A percentile compares a stretch with the other conserved stretches of the same genome.
Conservation (phyloP, 1,284 basidiomycete genomes). For the Boletus coffeatus region DNA sequence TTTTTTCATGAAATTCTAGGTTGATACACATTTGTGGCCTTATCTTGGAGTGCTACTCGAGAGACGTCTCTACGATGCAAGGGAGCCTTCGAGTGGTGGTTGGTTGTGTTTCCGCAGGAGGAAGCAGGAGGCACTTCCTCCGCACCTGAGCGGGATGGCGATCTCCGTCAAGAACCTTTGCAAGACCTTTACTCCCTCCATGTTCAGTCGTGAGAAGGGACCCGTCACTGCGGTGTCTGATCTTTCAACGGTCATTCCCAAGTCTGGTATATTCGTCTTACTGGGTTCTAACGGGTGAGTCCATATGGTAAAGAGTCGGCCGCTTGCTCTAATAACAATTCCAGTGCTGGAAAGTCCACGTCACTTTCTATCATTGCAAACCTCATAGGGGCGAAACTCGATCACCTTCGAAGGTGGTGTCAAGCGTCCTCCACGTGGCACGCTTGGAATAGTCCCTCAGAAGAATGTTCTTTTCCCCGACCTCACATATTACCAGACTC, state of each 20-base stretch:
- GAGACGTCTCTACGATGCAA: conserved; percentile 55
- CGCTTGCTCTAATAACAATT: conserved; percentile 5
- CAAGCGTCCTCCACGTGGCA: conserved; percentile 49
- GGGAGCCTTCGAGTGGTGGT: conserved; percentile 32
- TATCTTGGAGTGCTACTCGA: conserved; percentile 57
- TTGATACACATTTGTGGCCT: conserved; percentile 70
- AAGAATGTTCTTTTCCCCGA: conserved; percentile 82
- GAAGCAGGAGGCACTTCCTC: conserved; percentile 13
- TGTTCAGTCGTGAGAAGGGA: conserved; percentile 35
- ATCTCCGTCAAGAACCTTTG: conserved; percentile 56
- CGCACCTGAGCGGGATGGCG: conserved; percentile 40
- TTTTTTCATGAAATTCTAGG: conserved; percentile 32
- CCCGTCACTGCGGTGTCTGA: conserved; percentile 57
- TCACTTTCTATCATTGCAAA: conserved; percentile 62
- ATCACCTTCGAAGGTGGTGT: conserved; percentile 58
- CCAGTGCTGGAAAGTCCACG: conserved; percentile 77
- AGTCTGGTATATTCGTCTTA: conserved; percentile 68
- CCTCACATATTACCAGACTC: conserved; percentile 67
- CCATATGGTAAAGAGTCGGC: background rate
- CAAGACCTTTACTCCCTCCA: conserved; percentile 49
- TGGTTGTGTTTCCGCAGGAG: conserved; percentile 27
- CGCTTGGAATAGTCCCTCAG: conserved; percentile 74
- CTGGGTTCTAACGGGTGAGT: conserved; percentile 68
- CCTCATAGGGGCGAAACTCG: conserved; percentile 49
- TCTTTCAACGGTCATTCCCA: conserved; percentile 61